These are phyloP conservation scores for Fusarium cyanostomum DNA, from an alignment of 2,329 filamentous ascomycete species.

Conservation along the genomic window DNA sequence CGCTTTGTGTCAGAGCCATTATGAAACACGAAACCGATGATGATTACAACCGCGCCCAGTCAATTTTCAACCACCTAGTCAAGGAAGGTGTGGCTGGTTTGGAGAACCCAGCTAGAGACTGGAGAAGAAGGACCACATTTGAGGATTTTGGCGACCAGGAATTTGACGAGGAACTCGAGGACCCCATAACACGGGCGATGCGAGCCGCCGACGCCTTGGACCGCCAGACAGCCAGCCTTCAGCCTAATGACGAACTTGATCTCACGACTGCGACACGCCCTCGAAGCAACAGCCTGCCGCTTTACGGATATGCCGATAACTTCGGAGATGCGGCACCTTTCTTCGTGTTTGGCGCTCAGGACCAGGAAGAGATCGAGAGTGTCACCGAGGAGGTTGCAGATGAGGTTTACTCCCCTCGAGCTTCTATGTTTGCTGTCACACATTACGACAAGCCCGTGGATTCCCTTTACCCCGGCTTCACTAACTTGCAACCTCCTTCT, in stretches of 20 bases:
- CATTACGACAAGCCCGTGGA: slow-evolving; percentile 42
- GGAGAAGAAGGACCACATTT: slow-evolving; percentile 32
- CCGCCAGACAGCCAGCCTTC: slow-evolving; percentile 63
- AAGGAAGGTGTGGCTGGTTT: slow-evolving; percentile 58
- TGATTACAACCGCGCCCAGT: slow-evolving; percentile 59
- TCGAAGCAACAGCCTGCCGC: slow-evolving; percentile 61
- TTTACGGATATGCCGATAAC: slow-evolving; percentile 56
- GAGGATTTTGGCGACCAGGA: slow-evolving; percentile 29
- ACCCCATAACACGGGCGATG: slow-evolving; percentile 66
- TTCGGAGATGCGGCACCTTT: slow-evolving; percentile 58
- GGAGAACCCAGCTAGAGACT: slow-evolving; percentile 37
- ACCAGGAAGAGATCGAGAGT: slow-evolving; percentile 36
- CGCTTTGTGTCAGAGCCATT: slow-evolving; percentile 64
- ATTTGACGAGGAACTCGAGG: slow-evolving; percentile 46
- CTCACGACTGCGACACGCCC: slow-evolving; percentile 52
- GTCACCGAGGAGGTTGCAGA: slow-evolving; percentile 23
- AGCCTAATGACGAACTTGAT: slow-evolving; percentile 60
- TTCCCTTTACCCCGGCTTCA: slow-evolving; percentile 34
- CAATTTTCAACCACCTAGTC: slow-evolving; percentile 60
- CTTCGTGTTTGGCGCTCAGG: slow-evolving; percentile 57
- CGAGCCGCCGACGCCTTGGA: slow-evolving; percentile 67
- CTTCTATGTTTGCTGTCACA: slow-evolving; percentile 44
- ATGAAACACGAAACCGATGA: slow-evolving; percentile 62
- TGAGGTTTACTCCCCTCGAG: slow-evolving; percentile 23
- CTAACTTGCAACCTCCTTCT: slow-evolving; percentile 35